Evolutionary conservation across 345 rosid genomes (phyloP).

Genomic region (thale cress (Arabidopsis thaliana)): TAIR10.1 NC_003070.9:27894501-27895000

Average conservation of each 20-base stretch:
- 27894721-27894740: no score
- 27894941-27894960: no score
- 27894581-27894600: neutral
- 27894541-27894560: neutral
- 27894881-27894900: neutral
- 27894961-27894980: no score
- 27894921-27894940: no score
- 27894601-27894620: neutral
- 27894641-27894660: no score
- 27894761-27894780: neutral
- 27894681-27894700: no score
- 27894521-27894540: neutral
- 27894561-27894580: constrained; percentile 12
- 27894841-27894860: neutral
- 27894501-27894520: no score
- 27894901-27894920: neutral
- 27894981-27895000: no score
- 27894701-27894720: no score
- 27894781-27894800: neutral
- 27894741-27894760: neutral
- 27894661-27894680: no score
- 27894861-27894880: neutral
- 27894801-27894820: neutral
- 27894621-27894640: no score
- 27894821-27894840: neutral